phyloP scores from a whole-genome alignment of 2,329 filamentous ascomycete species.

The Cordyceps fumosorosea region DNA sequence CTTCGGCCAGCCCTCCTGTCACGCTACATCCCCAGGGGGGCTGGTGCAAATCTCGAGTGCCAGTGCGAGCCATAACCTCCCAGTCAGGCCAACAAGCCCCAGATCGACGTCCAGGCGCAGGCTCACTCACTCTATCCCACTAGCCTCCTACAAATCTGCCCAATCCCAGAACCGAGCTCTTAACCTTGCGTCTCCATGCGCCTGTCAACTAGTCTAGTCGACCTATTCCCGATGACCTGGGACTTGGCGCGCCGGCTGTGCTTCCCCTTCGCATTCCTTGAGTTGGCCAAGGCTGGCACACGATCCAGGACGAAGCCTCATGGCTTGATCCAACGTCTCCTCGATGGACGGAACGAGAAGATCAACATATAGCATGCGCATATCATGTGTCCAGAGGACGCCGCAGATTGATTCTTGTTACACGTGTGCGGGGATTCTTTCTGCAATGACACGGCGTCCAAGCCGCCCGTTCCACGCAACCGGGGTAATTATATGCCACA shows the following conservation, averaged over 20 bases:
- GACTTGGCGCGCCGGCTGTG: background rate
- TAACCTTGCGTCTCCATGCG: background rate
- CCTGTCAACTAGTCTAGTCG: background rate
- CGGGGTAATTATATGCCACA: background rate
- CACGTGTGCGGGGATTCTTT: background rate
- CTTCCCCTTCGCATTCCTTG: background rate
- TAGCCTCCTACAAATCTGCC: background rate
- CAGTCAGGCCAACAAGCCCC: background rate
- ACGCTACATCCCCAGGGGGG: slow-evolving; percentile 2
- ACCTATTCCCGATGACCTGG: background rate
- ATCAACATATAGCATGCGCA: background rate
- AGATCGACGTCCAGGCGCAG: slow-evolving; percentile 2
- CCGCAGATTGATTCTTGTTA: background rate
- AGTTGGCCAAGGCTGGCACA: background rate
- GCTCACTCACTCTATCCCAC: background rate
- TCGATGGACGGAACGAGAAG: background rate
- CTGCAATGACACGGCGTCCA: slow-evolving; percentile 2
- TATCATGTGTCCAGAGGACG: background rate
- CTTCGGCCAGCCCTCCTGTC: background rate
- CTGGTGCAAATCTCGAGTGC: slow-evolving; percentile 1
- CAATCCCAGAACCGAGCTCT: background rate
- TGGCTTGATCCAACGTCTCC: background rate
- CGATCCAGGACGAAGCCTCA: background rate
- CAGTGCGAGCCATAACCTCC: background rate
- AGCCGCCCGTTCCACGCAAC: background rate